Percentiles rank a stretch among this genome's conserved stretches.
phyloP scores from a whole-genome alignment of 768 basidiomycete species.

The Boletus rufocinnamomeus region DNA sequence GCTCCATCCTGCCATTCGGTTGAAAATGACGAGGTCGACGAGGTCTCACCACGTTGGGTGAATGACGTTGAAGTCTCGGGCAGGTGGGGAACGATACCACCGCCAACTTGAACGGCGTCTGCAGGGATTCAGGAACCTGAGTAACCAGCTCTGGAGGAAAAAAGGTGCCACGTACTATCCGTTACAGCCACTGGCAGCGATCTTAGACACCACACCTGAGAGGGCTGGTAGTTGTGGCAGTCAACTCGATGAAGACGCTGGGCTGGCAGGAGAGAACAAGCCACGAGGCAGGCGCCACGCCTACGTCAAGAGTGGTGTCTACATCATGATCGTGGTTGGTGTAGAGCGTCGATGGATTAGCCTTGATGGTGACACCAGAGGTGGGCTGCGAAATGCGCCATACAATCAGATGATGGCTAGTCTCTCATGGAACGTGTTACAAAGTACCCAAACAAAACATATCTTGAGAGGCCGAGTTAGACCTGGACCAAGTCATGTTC shows the following conservation, averaged over 20 bases:
- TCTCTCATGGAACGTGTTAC: neutral
- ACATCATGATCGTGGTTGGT: neutral
- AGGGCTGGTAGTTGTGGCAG: neutral
- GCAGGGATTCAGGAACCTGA: neutral
- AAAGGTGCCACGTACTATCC: neutral
- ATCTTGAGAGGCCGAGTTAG: neutral
- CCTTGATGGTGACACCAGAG: neutral
- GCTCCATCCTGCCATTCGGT: no score
- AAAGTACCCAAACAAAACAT: neutral
- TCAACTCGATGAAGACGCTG: neutral
- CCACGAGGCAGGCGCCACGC: neutral
- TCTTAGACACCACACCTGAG: neutral
- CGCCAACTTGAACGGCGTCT: no score
- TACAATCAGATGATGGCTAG: no score
- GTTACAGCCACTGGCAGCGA: neutral
- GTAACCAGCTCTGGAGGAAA: slow-evolving; percentile 25
- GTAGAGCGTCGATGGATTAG: neutral
- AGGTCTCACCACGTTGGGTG: no score
- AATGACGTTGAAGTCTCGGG: no score
- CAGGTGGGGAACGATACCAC: no score
- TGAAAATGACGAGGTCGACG: no score
- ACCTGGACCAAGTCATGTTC: neutral
- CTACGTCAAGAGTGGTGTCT: no score
- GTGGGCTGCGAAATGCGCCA: neutral
- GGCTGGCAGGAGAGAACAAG: neutral